phyloP scores from a whole-genome alignment of 169 alveolate genomes.

The Cytauxzoon felis region DNA sequence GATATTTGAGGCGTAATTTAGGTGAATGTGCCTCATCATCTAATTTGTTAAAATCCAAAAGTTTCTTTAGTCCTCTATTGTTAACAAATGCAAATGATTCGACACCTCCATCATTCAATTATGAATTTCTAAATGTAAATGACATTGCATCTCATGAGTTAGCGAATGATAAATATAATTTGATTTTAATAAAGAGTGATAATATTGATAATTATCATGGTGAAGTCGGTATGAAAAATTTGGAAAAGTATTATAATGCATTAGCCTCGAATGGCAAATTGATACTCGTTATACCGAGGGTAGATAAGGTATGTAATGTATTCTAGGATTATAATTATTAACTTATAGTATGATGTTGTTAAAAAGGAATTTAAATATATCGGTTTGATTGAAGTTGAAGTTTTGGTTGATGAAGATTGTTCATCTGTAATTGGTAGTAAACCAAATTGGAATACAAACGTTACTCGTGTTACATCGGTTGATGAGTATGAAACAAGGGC shows the following conservation, averaged over 20 bases:
- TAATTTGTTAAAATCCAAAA: no score
- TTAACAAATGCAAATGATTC: no score
- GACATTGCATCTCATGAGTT: background rate
- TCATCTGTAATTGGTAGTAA: constrained; percentile 33
- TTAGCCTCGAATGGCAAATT: constrained; percentile 36
- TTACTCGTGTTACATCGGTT: background rate
- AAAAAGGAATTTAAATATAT: constrained; percentile 51
- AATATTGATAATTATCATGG: constrained; percentile 14
- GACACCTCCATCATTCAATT: no score
- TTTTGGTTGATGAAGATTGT: background rate
- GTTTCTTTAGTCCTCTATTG: no score
- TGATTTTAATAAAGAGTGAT: constrained; percentile 18
- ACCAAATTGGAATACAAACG: constrained; percentile 34
- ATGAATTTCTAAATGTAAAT: background rate
- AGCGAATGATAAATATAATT: constrained; percentile 2
- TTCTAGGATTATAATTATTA: background rate
- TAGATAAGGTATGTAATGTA: background rate
- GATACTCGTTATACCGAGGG: constrained; percentile 8
- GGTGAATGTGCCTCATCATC: no score
- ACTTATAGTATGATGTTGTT: background rate
- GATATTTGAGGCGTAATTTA: no score
- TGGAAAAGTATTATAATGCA: constrained; percentile 30
- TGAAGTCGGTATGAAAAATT: constrained; percentile 17
- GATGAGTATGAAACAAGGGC: constrained; percentile 49
- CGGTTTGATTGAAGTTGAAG: constrained; percentile 46